phyloP scores from a whole-genome alignment of 768 basidiomycete genomes.

The Boletus subcaerulescens region DNA sequence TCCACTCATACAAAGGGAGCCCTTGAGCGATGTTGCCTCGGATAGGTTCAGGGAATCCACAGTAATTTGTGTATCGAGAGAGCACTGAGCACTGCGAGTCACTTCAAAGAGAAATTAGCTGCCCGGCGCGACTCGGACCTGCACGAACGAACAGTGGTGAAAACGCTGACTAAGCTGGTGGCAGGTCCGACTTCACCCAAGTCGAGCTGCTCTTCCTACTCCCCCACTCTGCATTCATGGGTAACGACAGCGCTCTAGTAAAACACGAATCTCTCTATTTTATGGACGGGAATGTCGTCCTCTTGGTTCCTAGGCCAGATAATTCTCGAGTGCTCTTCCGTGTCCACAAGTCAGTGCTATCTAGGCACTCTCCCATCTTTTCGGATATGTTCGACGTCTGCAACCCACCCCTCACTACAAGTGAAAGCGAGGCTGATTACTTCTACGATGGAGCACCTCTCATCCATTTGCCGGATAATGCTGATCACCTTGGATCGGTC shows the following conservation, averaged over 20 bases:
- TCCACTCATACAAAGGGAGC: too few relatives aligned
- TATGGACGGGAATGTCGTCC: conserved; percentile 5
- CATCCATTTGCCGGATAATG: conserved; percentile 3
- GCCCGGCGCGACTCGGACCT: too few relatives aligned
- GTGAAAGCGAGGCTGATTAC: not conserved
- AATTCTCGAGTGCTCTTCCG: conserved; percentile 5
- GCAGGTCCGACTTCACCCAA: too few relatives aligned
- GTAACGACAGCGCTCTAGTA: not conserved
- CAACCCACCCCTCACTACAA: not conserved
- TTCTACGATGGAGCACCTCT: conserved; percentile 8
- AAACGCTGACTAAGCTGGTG: too few relatives aligned
- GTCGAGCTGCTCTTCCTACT: too few relatives aligned
- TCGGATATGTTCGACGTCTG: conserved; percentile 6
- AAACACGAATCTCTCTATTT: conserved; percentile 9
- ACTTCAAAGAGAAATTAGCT: too few relatives aligned
- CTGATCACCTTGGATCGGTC: conserved; percentile 5
- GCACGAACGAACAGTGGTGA: too few relatives aligned
- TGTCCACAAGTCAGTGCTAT: conserved; percentile 14
- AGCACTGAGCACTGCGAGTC: too few relatives aligned
- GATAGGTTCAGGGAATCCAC: too few relatives aligned
- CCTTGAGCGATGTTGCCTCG: too few relatives aligned
- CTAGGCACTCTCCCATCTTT: conserved; percentile 6
- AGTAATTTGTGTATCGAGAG: too few relatives aligned
- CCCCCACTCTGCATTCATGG: too few relatives aligned
- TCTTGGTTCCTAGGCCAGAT: not conserved